Evolutionary conservation across 2,329 filamentous ascomycete species (phyloP).

Genomic region (Aspergillus sp.): DNA sequence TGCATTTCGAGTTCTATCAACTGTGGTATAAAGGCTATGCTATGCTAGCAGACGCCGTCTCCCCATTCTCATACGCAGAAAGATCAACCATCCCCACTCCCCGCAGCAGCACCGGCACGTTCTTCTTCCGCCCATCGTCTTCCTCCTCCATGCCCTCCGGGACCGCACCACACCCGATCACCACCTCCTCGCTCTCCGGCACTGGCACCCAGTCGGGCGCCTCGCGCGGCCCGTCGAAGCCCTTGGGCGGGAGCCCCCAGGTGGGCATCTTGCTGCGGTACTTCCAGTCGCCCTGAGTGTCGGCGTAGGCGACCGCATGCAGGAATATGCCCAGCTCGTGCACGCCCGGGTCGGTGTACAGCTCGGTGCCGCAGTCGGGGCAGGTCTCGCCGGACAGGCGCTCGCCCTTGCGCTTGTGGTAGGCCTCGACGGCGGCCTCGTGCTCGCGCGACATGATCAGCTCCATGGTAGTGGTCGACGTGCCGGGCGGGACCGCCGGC

Average conservation of each 20-base stretch:
- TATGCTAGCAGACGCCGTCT: background rate
- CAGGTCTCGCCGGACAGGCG: constrained; percentile 86
- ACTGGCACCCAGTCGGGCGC: constrained; percentile 51
- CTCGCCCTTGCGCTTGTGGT: constrained; percentile 88
- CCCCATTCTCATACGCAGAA: constrained; percentile 10
- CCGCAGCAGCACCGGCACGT: constrained; percentile 30
- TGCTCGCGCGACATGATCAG: constrained; percentile 44
- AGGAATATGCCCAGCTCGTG: constrained; percentile 93
- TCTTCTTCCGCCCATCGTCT: constrained; percentile 13
- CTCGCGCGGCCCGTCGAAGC: constrained; percentile 68
- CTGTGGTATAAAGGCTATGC: no score
- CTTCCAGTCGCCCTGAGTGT: constrained; percentile 77
- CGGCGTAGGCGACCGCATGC: constrained; percentile 87
- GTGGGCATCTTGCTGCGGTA: constrained; percentile 80
- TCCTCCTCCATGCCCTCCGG: constrained; percentile 27
- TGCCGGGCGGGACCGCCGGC: constrained; percentile 36
- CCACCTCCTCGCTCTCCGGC: constrained; percentile 36
- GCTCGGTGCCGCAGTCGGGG: constrained; percentile 75
- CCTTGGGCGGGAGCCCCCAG: constrained; percentile 82
- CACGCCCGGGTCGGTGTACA: constrained; percentile 87
- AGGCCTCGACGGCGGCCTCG: constrained; percentile 86
- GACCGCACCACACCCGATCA: constrained; percentile 37
- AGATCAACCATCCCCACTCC: constrained; percentile 38
- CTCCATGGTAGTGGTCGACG: constrained; percentile 37
- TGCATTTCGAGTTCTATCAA: no score